phyloP scores from a whole-genome alignment of 2,329 filamentous ascomycete genomes.

The Stromatinia cepivora region DNA sequence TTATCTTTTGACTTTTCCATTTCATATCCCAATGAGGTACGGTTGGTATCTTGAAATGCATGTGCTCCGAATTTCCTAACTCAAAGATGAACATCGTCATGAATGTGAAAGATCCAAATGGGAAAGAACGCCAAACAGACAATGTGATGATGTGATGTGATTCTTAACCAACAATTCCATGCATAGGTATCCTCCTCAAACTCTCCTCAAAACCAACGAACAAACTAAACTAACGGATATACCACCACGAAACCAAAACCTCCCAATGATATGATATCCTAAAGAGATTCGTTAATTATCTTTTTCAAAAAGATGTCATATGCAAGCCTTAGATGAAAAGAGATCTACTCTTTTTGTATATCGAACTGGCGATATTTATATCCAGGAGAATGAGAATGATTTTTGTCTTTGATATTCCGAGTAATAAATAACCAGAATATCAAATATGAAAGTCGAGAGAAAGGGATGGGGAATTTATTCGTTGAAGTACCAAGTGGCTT shows the following conservation, averaged over 20 bases:
- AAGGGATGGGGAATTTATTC: constrained; percentile 7
- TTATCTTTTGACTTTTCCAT: neutral
- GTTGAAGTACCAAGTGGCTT: constrained; percentile 51
- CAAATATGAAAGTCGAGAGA: constrained; percentile 1
- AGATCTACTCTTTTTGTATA: constrained; percentile 10
- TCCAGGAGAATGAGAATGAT: constrained; percentile 19
- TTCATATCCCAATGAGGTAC: neutral
- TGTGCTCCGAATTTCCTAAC: neutral
- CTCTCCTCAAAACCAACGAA: neutral
- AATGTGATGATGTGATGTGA: constrained; percentile 11
- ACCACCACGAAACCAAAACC: neutral
- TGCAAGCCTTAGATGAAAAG: constrained; percentile 16
- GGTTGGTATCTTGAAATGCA: constrained; percentile 1
- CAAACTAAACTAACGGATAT: neutral
- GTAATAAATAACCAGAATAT: neutral
- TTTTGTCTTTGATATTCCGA: constrained; percentile 12
- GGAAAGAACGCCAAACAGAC: neutral
- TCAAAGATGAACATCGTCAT: neutral
- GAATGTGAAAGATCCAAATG: neutral
- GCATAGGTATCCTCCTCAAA: neutral
- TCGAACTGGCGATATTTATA: constrained; percentile 11
- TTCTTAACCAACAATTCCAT: constrained; percentile 9
- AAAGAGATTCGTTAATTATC: constrained; percentile 18
- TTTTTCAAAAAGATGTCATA: constrained; percentile 20
- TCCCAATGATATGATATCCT: constrained; percentile 14